phyloP scores from a whole-genome alignment of 1,284 basidiomycete species.

The Austropuccinia psidii region DNA sequence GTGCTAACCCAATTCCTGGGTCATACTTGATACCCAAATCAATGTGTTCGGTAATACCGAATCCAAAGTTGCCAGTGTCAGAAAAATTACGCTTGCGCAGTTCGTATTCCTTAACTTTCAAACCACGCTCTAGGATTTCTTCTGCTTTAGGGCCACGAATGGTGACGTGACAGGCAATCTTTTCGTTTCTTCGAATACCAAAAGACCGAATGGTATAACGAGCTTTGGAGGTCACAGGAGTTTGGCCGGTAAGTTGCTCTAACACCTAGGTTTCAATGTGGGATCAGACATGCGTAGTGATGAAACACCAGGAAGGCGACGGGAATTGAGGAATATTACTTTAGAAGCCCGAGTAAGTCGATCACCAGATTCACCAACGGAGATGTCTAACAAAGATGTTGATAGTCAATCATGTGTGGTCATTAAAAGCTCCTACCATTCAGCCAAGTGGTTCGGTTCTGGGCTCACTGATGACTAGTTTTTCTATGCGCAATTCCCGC shows the following conservation, averaged over 20 bases:
- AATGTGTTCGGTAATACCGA: slow-evolving; percentile 98
- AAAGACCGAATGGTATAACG: slow-evolving; percentile 99
- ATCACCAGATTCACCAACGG: slow-evolving; percentile 99
- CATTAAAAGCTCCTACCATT: not conserved
- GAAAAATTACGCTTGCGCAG: slow-evolving; percentile 83
- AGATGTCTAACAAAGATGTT: slow-evolving; percentile 66
- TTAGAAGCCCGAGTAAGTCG: slow-evolving; percentile 97
- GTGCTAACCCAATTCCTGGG: slow-evolving; percentile 67
- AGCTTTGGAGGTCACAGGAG: slow-evolving; percentile 98
- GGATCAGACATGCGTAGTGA: not conserved
- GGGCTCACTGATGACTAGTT: slow-evolving; percentile 35
- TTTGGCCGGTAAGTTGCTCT: slow-evolving; percentile 99
- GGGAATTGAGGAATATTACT: slow-evolving; percentile 51
- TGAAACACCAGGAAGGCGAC: not conserved
- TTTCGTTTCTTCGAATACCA: slow-evolving; percentile 99
- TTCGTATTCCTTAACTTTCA: slow-evolving; percentile 99
- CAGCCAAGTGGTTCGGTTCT: not conserved
- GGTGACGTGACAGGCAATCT: slow-evolving; percentile 98
- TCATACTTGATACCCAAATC: slow-evolving; percentile 98
- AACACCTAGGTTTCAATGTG: slow-evolving; percentile 49
- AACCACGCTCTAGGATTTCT: slow-evolving; percentile 96
- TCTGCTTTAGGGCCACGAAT: slow-evolving; percentile 99
- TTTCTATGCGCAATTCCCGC: slow-evolving; percentile 36
- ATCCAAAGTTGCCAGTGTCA: slow-evolving; percentile 96
- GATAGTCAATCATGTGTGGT: not conserved